A percentile compares a stretch with the other conserved stretches of the same genome.
phyloP scores from a whole-genome alignment of 352 stramenopile genomes.

The Globisporangium okanoganense region DNA sequence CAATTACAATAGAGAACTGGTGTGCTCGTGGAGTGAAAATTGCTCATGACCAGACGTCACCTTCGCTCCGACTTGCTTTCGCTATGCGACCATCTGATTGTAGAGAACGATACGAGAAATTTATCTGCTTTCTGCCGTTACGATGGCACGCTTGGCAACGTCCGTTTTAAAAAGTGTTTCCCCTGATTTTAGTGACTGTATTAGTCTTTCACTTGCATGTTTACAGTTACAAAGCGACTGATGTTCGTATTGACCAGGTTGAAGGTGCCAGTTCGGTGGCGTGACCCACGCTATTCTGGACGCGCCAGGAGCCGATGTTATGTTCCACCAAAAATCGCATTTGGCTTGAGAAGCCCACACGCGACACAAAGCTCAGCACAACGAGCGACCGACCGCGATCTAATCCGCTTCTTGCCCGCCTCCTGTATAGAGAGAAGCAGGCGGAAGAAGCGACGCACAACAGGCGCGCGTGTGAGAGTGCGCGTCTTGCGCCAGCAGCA shows the following conservation, averaged over 20 bases:
- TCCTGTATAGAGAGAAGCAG: conserved; percentile 7
- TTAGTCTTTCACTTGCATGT: neutral
- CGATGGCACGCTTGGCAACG: neutral
- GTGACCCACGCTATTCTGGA: conserved; percentile 8
- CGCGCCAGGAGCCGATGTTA: neutral
- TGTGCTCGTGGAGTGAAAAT: too few relatives aligned
- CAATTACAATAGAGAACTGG: neutral
- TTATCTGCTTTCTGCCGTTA: conserved; percentile 3
- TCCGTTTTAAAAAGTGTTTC: neutral
- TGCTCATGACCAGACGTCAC: too few relatives aligned
- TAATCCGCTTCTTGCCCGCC: neutral
- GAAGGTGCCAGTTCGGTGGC: conserved; percentile 5
- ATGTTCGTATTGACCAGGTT: conserved; percentile 6
- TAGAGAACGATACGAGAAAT: conserved; percentile 4
- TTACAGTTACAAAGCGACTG: neutral
- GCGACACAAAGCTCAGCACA: too few relatives aligned
- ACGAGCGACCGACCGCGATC: conserved; percentile 7
- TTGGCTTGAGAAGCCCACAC: neutral
- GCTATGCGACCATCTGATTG: conserved; percentile 11
- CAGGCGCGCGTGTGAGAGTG: too few relatives aligned
- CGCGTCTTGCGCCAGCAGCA: neutral
- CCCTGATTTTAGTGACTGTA: neutral
- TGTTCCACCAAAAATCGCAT: conserved; percentile 1
- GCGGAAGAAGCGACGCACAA: neutral
- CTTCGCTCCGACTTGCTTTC: neutral